A percentile compares a stretch with the other conserved stretches of the same genome.
phyloP scores from a whole-genome alignment of 257 asterid genomes.

The Scutellaria barbata region DNA sequence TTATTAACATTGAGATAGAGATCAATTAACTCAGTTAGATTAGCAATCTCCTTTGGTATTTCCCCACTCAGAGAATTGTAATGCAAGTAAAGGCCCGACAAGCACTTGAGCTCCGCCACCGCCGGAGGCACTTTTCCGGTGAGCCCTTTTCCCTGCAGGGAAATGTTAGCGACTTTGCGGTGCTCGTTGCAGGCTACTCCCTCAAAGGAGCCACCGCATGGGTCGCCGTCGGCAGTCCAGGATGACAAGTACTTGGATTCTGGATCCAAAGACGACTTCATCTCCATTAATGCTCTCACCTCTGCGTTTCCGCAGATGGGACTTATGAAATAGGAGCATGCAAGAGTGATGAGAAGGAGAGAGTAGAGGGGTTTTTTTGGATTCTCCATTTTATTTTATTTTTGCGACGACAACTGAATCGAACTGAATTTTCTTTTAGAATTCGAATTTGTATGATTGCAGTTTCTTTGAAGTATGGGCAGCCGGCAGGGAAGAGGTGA shows the following conservation, averaged over 20 bases:
- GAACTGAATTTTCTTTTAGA: constrained; percentile 5
- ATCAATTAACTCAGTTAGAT: constrained; percentile 77
- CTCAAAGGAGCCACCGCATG: constrained; percentile 69
- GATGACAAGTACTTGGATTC: constrained; percentile 59
- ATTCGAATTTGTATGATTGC: constrained; percentile 20
- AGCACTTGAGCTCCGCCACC: constrained; percentile 77
- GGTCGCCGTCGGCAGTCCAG: constrained; percentile 76
- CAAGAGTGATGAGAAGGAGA: constrained; percentile 35
- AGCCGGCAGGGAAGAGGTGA: constrained; percentile 3
- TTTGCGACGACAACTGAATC: not conserved
- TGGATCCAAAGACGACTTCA: constrained; percentile 81
- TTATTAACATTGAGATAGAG: constrained; percentile 80
- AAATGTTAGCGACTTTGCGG: constrained; percentile 76
- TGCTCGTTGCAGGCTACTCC: constrained; percentile 91
- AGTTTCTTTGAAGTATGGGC: constrained; percentile 26
- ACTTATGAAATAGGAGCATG: constrained; percentile 37
- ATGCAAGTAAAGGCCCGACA: constrained; percentile 85
- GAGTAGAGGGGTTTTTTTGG: constrained; percentile 11
- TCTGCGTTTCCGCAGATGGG: constrained; percentile 63
- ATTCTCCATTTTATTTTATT: constrained; percentile 39
- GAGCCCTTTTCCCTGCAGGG: constrained; percentile 68
- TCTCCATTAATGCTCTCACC: constrained; percentile 77
- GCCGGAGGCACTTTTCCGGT: constrained; percentile 86
- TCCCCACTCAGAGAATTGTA: constrained; percentile 82
- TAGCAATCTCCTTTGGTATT: constrained; percentile 78